phyloP scores from a whole-genome alignment of 495 filamentous ascomycete species.

The Pyronema omphalodes region DNA sequence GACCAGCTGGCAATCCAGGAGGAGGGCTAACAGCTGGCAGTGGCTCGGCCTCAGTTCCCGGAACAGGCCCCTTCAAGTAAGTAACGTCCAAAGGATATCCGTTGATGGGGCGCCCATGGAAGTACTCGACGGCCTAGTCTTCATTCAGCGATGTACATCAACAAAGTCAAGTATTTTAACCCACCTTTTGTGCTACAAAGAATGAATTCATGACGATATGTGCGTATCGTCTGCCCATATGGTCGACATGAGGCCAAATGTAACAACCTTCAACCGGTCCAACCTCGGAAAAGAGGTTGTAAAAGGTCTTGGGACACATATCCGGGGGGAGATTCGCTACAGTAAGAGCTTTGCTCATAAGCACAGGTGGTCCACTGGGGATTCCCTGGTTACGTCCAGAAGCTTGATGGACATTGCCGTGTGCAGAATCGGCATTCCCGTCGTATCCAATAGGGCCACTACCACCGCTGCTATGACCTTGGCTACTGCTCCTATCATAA shows the following conservation, averaged over 20 bases:
- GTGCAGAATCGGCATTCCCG: not conserved
- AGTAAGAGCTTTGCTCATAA: conserved; percentile 19
- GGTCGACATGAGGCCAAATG: conserved; percentile 18
- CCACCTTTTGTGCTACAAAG: conserved; percentile 21
- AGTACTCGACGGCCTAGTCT: conserved; percentile 17
- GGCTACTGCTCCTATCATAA: conserved; percentile 4
- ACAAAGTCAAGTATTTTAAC: not conserved
- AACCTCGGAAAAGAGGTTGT: conserved; percentile 14
- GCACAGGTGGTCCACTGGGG: conserved; percentile 7
- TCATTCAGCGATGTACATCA: not conserved
- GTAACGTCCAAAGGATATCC: conserved; percentile 17
- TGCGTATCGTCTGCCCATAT: conserved; percentile 18
- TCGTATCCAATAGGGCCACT: not conserved
- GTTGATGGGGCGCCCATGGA: conserved; percentile 7
- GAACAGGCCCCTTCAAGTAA: conserved; percentile 3
- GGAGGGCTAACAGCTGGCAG: not conserved
- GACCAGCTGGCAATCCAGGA: not conserved
- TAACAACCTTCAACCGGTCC: conserved; percentile 19
- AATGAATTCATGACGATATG: conserved; percentile 21
- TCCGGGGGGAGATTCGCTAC: conserved; percentile 22
- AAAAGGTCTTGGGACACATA: conserved; percentile 23
- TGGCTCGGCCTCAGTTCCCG: not conserved
- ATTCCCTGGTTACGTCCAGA: not conserved
- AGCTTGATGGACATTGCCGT: not conserved
- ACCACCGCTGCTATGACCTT: not conserved